Conservation (phyloP, 164 flowering plant species). For the Macadamia integrifolia region DNA sequence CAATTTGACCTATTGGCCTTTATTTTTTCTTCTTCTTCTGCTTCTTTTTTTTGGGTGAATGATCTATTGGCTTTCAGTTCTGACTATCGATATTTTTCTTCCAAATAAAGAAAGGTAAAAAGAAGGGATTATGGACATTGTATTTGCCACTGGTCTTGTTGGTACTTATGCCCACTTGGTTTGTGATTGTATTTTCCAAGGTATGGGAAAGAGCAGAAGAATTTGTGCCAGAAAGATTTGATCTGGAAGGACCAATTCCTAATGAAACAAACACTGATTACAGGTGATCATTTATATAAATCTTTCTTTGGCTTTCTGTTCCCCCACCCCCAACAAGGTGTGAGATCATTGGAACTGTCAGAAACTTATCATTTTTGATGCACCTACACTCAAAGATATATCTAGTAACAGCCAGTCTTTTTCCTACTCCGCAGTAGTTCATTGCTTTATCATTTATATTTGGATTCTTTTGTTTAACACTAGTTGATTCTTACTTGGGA, state of each 20-base stretch:
- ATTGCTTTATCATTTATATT: not conserved
- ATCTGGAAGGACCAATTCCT: conserved; percentile 72
- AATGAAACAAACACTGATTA: conserved; percentile 89
- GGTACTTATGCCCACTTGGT: not conserved
- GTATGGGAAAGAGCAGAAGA: conserved; percentile 96
- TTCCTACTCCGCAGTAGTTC: not conserved
- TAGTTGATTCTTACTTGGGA: not conserved
- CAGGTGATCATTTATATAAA: conserved; percentile 35
- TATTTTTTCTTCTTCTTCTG: no score
- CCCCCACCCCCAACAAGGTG: no score
- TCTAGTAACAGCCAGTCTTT: not conserved
- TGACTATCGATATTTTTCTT: no score
- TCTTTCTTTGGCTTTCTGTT: not conserved
- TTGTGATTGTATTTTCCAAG: conserved; percentile 28
- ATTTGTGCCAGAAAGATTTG: conserved; percentile 80
- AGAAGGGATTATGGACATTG: not conserved
- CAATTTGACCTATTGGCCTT: not conserved
- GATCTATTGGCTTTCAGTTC: no score
- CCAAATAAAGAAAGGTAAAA: no score
- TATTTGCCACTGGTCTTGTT: not conserved
- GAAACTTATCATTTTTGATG: not conserved
- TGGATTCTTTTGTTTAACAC: not conserved
- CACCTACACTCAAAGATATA: not conserved
- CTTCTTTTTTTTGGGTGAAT: no score
- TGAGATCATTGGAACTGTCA: not conserved